phyloP scores from a whole-genome alignment of 2,329 filamentous ascomycete genomes.

The Fusarium sp. region DNA sequence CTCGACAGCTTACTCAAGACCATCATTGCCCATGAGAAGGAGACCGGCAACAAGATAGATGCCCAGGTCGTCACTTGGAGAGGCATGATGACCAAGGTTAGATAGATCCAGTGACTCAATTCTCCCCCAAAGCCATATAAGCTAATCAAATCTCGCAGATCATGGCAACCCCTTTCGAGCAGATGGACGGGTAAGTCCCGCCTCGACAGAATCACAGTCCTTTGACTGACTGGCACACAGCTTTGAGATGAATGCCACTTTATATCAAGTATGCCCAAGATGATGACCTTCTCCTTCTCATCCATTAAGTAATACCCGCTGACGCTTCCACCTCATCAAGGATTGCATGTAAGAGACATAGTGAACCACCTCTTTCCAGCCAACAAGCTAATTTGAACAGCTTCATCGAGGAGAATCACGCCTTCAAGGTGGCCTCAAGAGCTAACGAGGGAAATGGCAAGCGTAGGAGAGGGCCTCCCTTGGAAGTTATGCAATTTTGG shows the following conservation, averaged over 20 bases:
- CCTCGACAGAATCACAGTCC: neutral
- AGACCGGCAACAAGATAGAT: conserved; percentile 76
- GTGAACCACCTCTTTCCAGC: neutral
- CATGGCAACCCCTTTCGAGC: conserved; percentile 86
- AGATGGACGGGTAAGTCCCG: conserved; percentile 78
- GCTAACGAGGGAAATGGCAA: conserved; percentile 64
- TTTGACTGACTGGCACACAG: conserved; percentile 59
- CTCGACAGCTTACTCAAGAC: conserved; percentile 86
- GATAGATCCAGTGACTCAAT: conserved; percentile 18
- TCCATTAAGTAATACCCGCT: conserved; percentile 3
- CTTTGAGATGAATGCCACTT: conserved; percentile 96
- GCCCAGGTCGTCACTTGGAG: conserved; percentile 92
- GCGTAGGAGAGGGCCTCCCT: conserved; percentile 64
- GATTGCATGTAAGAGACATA: conserved; percentile 66
- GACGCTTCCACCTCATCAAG: conserved; percentile 53
- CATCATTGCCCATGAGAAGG: conserved; percentile 80
- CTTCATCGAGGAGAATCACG: conserved; percentile 94
- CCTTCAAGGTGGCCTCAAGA: conserved; percentile 76
- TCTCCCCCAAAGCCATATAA: neutral
- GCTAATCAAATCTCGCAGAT: conserved; percentile 72
- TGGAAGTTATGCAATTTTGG: conserved; percentile 94
- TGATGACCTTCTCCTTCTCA: conserved; percentile 2
- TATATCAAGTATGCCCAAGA: conserved; percentile 81
- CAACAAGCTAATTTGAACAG: conserved; percentile 60
- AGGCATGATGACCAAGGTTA: conserved; percentile 98